Evolutionary conservation across 106 monocot species (phyloP), one percentile per base, ranked within the genome.

Genomic region (Hemerocallis citrina): DNA sequence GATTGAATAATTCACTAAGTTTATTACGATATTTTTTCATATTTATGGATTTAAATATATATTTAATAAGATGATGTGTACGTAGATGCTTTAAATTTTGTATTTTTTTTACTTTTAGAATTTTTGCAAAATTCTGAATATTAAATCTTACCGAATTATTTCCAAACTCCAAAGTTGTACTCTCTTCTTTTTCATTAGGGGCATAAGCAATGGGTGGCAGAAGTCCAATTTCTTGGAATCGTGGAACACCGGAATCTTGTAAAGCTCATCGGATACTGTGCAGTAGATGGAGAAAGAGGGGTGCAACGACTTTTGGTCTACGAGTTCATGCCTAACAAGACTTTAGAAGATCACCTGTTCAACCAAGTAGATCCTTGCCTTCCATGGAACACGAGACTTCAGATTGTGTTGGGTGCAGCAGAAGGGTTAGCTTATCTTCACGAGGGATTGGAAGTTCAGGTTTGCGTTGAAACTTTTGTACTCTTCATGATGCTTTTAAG

Each of bases 181-280:
- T 55, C 13, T 37, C 13, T 29, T 36, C 37, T 40, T 7, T 61
- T 30, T 37, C n/a, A 56, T 34, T 59, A 91, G 90, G 90, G 90
- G 12, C 85, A 91, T 69, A 91, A 79, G 42, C 76, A 91, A 65
- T 91, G 90, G 90, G 20, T 91, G 38, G 71, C 85, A 62, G 90
- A 91, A 82, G 85, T 91, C 45, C 85, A 71, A 47, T 91, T 91
- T 63, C 90, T 91, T 59, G 76, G 71, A 42, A 71, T 91, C 34
- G 81, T 85, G 14, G 82, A 91, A 23, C 90, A 91, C 61, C 85
- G 82, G 30, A 91, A 85, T 67, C 82, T 91, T 41, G 90, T 91
- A 56, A 85, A 91, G 67, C 79, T 91, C 48, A 68, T 91, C 25
- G 90, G 90, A 51, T 91, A 91, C 48, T 91, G 85, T 77, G 75